Evolutionary conservation across 164 flowering plant species (phyloP), one percentile per base, ranked within the genome.

Genomic region (Annona squamosa): DNA sequence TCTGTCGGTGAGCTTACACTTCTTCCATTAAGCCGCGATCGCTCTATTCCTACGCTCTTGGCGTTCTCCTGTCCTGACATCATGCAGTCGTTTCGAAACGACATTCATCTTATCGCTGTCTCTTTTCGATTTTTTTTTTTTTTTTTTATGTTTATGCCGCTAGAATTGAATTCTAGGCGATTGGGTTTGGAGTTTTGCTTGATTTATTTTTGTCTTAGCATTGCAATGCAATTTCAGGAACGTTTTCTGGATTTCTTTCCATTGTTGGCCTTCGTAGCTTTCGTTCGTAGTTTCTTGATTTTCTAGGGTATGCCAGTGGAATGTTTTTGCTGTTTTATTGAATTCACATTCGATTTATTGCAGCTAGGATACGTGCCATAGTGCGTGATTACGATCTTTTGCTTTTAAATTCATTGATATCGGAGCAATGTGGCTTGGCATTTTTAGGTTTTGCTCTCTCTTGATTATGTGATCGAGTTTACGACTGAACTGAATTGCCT

Each of bases 1-100:
- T 73, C 75, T 43, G 56, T 69, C 3, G 71, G 65, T 67, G 56
- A 67, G 75, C n/a, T 47, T 9, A 43, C 68, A 4, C 65, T 63
- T 17, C 37, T 63, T 52, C 59, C 59, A 52, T 52, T 52, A 19
- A 7, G 42, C n/a, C 37, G 9, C 47, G 68, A 66, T 44, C 68
- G 17, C 46, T 72, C 13, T 37, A 16, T 46, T 59, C 37, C 65
- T 37, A 17, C 41, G 1, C 52, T 72, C 44, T 42, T 17, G 4
- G n/a, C 44, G 4, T 26, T 65, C 45, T 10, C 17, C 6, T n/a
- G 67, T 37, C 43, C 68, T 42, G 4, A 2, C n/a, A 66, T 12
- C 4, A 42, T 26, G 37, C 13, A 65, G 16, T 43, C 68, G 19
- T 12, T 66, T 46, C 0, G 45, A 42, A 6, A 37, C 5, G 68